phyloP scores from a whole-genome alignment of 768 basidiomycete genomes.

The Hemileccinum rubropunctum region DNA sequence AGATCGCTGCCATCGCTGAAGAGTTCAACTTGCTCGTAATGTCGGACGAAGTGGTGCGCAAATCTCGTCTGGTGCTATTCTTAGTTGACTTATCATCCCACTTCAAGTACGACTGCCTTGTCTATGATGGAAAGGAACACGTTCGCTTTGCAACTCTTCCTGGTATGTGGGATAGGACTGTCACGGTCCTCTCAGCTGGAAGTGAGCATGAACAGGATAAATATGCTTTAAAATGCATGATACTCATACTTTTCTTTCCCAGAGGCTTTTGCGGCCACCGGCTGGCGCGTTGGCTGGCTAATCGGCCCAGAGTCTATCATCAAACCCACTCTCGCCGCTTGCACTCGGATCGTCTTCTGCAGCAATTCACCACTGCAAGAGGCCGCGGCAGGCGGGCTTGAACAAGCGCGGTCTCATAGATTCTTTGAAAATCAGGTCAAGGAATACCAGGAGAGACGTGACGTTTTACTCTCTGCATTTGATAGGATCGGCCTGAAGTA shows the following conservation, averaged over 20 bases:
- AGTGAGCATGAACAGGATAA: slow-evolving; percentile 48
- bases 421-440: slow-evolving; percentile 77
- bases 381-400: slow-evolving; percentile 87
- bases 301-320: slow-evolving; percentile 85
- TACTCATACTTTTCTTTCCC: slow-evolving; percentile 5
- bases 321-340: slow-evolving; percentile 82
- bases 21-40: slow-evolving; percentile 92
- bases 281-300: slow-evolving; percentile 97
- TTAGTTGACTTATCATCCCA: not conserved
- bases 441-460: slow-evolving; percentile 80
- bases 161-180: slow-evolving; percentile 98
- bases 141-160: slow-evolving; percentile 91
- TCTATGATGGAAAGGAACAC: slow-evolving; percentile 87
- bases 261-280: slow-evolving; percentile 97
- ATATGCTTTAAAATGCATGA: not conserved
- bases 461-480: slow-evolving; percentile 74
- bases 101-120: slow-evolving; percentile 85
- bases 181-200: slow-evolving; percentile 94
- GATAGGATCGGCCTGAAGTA: slow-evolving; percentile 83
- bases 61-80: not conserved
- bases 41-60: slow-evolving; percentile 91
- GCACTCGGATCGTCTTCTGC: slow-evolving; percentile 94
- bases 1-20: slow-evolving; percentile 83
- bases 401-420: slow-evolving; percentile 63
- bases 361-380: slow-evolving; percentile 94